Conservation (phyloP, 2,329 filamentous ascomycete genomes). For the Penicillium thymicola region DNA sequence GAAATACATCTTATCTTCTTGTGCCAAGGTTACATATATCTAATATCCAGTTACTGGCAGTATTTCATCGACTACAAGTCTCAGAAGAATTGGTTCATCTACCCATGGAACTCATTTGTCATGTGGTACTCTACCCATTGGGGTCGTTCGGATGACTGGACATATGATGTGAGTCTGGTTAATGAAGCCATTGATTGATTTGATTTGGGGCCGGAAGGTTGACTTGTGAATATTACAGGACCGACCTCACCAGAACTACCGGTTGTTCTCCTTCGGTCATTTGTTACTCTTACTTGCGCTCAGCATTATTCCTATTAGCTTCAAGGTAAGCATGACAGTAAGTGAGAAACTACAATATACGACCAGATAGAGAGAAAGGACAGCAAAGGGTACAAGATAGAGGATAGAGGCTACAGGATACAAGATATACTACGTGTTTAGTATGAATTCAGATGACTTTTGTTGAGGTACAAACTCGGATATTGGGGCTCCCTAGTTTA, state of each 20-base stretch:
- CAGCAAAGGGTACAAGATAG: not conserved
- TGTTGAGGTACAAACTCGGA: not conserved
- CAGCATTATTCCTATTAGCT: not conserved
- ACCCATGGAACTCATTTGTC: too few relatives aligned
- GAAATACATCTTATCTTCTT: too few relatives aligned
- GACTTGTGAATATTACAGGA: not conserved
- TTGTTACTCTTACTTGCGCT: not conserved
- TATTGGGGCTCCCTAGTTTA: too few relatives aligned
- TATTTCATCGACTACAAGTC: too few relatives aligned
- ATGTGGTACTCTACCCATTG: too few relatives aligned
- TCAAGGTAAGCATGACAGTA: not conserved
- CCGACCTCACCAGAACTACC: not conserved
- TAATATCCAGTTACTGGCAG: too few relatives aligned
- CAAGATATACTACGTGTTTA: not conserved
- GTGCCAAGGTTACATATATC: too few relatives aligned
- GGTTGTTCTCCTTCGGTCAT: not conserved
- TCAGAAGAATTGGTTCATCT: too few relatives aligned
- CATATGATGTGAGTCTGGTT: too few relatives aligned
- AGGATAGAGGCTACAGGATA: not conserved
- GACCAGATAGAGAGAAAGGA: not conserved
- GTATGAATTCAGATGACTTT: not conserved
- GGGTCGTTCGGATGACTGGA: too few relatives aligned
- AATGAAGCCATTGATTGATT: not conserved
- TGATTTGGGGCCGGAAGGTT: not conserved
- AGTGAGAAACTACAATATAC: not conserved